Evolutionary conservation across 2,329 filamentous ascomycete genomes (phyloP), one percentile per base, ranked within the genome.

Genomic region (Colletotrichum scovillei): DNA sequence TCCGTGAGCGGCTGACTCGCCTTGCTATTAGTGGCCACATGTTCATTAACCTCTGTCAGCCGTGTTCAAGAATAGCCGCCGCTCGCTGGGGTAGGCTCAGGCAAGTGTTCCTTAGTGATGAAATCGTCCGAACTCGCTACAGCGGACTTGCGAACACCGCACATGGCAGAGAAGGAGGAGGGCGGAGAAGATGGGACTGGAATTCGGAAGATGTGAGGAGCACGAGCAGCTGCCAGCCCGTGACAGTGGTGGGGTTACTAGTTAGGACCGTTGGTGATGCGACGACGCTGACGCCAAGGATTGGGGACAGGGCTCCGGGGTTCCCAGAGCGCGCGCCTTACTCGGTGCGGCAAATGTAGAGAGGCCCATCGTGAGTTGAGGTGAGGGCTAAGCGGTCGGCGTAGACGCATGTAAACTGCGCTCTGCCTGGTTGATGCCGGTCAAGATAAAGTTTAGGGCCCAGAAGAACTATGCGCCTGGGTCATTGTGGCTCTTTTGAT

Each of bases 351-450:
- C 35, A 38, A 7, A 16, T 11, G 42, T 32, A 38, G 11, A 71
- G 64, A 58, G 56, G 26, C 22, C 24, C 22, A 55, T 30, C 30
- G 52, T 12, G 52, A 35, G 49, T 14, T 24, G 53, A 22, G n/a
- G 7, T 56, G 38, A 52, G 42, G 19, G 4, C 26, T 8, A n/a
- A 14, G 12, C 49, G n/a, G 30, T 38, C n/a, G 16, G 22, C 49
- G 14, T 56, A 24, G 24, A 38, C 5, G 53, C 59, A 58, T 30
- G 55, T 55, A 59, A 24, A 52, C 49, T 28, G 69, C n/a, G n/a
- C 12, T 12, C 14, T 70, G 28, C 67, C 55, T 73, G 67, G 66
- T 60, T 73, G 66, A 65, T 73, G 70, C 59, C 62, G 66, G 66
- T 70, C 28, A 24, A 57, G 56, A 65, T 65, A 70, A 70, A 64